A percentile compares a stretch with the other conserved stretches of the same genome.
phyloP scores from a whole-genome alignment of 345 rosid genomes.

The Hibiscus trionum region DNA sequence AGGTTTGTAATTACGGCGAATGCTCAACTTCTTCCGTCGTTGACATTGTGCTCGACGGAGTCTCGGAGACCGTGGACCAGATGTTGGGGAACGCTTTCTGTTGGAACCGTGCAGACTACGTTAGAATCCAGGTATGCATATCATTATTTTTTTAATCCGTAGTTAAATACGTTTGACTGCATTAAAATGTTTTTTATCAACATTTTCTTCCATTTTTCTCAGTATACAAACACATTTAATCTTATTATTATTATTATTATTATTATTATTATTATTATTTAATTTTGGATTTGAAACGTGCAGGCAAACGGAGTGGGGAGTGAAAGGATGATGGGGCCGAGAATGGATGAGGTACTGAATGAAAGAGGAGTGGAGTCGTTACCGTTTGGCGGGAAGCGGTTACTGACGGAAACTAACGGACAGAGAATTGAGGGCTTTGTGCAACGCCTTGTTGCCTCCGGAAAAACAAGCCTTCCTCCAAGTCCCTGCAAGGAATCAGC shows the following conservation, averaged over 20 bases:
- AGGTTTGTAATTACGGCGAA: conserved; percentile 42
- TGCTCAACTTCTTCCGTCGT: conserved; percentile 71
- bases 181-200: not conserved
- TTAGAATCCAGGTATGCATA: conserved; percentile 81
- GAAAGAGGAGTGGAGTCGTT: conserved; percentile 84
- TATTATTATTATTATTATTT: too few species aligned
- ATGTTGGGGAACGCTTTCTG: conserved; percentile 92
- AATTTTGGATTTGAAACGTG: conserved; percentile 9
- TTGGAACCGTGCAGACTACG: conserved; percentile 86
- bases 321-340: conserved; percentile 33
- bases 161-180: not conserved
- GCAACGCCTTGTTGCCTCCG: conserved; percentile 70
- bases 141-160: not conserved
- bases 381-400: conserved; percentile 87
- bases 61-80: conserved; percentile 90
- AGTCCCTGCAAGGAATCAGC: conserved; percentile 79
- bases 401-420: conserved; percentile 80
- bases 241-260: too few species aligned
- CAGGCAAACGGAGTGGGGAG: conserved; percentile 56
- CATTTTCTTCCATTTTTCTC: not conserved
- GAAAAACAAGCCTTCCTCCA: conserved; percentile 72
- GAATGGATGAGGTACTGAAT: conserved; percentile 46
- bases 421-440: conserved; percentile 66
- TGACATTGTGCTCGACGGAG: conserved; percentile 76
- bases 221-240: not conserved